phyloP scores from a whole-genome alignment of 768 basidiomycete species.

The Bullera alba region DNA sequence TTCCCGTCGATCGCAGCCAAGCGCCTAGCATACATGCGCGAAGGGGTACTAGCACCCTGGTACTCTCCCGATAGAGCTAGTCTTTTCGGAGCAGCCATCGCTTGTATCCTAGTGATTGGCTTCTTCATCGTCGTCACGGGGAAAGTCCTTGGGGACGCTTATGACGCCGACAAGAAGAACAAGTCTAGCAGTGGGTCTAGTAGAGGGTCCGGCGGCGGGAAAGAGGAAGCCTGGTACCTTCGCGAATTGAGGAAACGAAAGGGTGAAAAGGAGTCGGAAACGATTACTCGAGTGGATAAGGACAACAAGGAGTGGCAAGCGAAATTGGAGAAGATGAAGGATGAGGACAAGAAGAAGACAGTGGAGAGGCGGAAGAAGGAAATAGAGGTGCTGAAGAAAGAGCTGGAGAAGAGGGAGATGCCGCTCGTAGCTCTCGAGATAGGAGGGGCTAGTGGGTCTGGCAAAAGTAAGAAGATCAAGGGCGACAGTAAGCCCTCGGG shows the following conservation, averaged over 20 bases:
- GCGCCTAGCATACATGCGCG: constrained; percentile 5
- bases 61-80: constrained; percentile 14
- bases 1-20: background rate
- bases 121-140: constrained; percentile 15
- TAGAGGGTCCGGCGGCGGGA: background rate
- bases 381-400: constrained; percentile 9
- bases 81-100: constrained; percentile 8
- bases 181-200: background rate
- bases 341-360: constrained; percentile 1
- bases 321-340: constrained; percentile 7
- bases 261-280: constrained; percentile 10
- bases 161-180: constrained; percentile 17
- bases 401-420: constrained; percentile 9
- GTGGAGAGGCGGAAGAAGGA: constrained; percentile 5
- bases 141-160: constrained; percentile 14
- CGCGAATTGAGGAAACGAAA: constrained; percentile 14
- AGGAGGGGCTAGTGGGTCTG: constrained; percentile 2
- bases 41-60: constrained; percentile 5
- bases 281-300: constrained; percentile 8
- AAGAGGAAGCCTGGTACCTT: background rate
- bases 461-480: constrained; percentile 6
- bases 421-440: constrained; percentile 4
- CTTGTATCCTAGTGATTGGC: constrained; percentile 5
- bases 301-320: constrained; percentile 7
- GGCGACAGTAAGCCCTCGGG: background rate